Percentiles rank a stretch among this genome's conserved stretches.
phyloP scores from a whole-genome alignment of 2,329 filamentous ascomycete species.

The Aspergillus sp. region DNA sequence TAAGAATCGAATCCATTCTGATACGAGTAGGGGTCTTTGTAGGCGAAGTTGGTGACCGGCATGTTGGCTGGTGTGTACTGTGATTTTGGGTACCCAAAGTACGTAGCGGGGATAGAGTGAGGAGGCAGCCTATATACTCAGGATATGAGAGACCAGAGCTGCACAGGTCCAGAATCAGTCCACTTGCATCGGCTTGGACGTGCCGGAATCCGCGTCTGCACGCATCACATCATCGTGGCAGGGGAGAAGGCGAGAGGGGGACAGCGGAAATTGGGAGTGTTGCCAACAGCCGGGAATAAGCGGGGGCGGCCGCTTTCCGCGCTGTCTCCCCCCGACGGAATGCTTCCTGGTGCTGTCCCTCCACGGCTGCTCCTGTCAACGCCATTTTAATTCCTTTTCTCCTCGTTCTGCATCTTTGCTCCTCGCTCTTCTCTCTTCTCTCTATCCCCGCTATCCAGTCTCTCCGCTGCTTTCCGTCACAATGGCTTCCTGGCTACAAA shows the following conservation, averaged over 20 bases:
- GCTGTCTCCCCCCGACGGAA: slow-evolving; percentile 53
- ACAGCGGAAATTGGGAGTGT: not conserved
- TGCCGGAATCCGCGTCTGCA: slow-evolving; percentile 4
- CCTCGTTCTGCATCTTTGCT: not conserved
- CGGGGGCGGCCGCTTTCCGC: slow-evolving; percentile 57
- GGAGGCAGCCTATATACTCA: slow-evolving; percentile 2
- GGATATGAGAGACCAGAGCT: not conserved
- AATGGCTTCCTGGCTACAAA: slow-evolving; percentile 58
- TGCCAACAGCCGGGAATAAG: slow-evolving; percentile 10
- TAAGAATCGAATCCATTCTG: slow-evolving; percentile 76
- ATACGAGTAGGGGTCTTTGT: slow-evolving; percentile 71
- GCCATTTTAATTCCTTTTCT: slow-evolving; percentile 1
- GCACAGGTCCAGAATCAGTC: not conserved
- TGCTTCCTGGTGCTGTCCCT: slow-evolving; percentile 27
- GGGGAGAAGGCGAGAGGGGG: not conserved
- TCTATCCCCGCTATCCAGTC: not conserved
- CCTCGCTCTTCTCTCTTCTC: not conserved
- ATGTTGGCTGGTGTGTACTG: slow-evolving; percentile 42
- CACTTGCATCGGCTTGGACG: not conserved
- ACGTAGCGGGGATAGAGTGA: not conserved
- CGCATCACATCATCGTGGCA: not conserved
- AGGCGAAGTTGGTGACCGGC: slow-evolving; percentile 64
- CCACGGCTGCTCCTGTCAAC: slow-evolving; percentile 41
- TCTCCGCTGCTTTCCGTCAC: slow-evolving; percentile 17
- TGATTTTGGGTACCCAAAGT: not conserved